Evolutionary conservation across 2,329 filamentous ascomycete species (phyloP), one percentile per base, ranked within the genome.

Genomic region (Phaeomoniella chlamydospora): DNA sequence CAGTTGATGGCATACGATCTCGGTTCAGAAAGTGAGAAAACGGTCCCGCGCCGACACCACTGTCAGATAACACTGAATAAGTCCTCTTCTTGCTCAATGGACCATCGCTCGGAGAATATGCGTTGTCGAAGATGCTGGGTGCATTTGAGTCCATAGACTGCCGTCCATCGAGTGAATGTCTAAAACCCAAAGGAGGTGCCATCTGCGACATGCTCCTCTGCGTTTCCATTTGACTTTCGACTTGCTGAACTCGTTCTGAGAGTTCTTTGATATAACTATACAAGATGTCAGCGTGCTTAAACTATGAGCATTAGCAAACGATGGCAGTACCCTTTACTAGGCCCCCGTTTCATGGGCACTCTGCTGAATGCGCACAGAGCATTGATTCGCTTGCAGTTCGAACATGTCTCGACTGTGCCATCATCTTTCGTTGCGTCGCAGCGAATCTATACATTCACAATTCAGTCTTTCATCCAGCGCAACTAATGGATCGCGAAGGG

Each of bases 221-320:
- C 12, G 59, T 59, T 37, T 64, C 58, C 39, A 90, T 74, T 51
- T 84, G 81, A 44, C 78, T 80, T 53, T 93, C 86, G 32, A 94
- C 77, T 31, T 73, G 78, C 48, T 87, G 77, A 40, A 94, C 75
- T 16, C 86, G 70, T 51, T 93, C 85, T 15, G 85, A 84, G 15
- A 94, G 70, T 55, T 93, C 85, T 53, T 92, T 93, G 54, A 94
- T 94, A 49, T 93, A 93, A 12, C 78, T 83, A 48, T 35, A 17
- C 32, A 33, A 13, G 33, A 33, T 38, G 43, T 53, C 32, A 53
- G 49, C 40, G 15, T 40, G n/a, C 15, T 16, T 13, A 18, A 35
- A 15, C 14, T 16, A n/a, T 29, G 15, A 31, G 33, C n/a, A 15
- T 11, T n/a, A 10, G 15, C 31, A 29, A 31, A 3, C 3, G 15